These are phyloP conservation scores for Phytopythium sindhum DNA, from an alignment of 352 stramenopile genomes.

Conservation along the genomic window DNA sequence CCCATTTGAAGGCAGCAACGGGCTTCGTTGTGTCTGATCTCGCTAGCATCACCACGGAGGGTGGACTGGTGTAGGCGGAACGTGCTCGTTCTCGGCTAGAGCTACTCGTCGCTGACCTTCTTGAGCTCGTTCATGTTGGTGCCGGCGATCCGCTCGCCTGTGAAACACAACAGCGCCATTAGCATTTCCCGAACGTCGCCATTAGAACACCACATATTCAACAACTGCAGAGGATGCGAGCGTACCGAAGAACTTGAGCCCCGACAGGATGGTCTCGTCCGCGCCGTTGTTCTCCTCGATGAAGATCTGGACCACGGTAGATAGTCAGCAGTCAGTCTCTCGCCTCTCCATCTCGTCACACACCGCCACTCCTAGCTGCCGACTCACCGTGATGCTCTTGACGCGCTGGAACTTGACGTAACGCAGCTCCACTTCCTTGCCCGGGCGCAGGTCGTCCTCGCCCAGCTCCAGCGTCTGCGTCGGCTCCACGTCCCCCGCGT, in stretches of 20 bases:
- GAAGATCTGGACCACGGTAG: slow-evolving; percentile 35
- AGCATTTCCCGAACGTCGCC: not conserved
- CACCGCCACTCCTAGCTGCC: not conserved
- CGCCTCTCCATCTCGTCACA: not conserved
- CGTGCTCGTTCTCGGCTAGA: not conserved
- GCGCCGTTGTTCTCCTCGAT: slow-evolving; percentile 77
- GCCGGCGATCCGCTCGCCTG: slow-evolving; percentile 65
- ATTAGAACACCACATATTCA: not conserved
- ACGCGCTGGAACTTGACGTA: slow-evolving; percentile 85
- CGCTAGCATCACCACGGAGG: not conserved
- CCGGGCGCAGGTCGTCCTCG: slow-evolving; percentile 43
- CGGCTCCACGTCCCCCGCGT: slow-evolving; percentile 62
- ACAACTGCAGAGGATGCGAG: not conserved
- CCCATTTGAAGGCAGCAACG: not conserved
- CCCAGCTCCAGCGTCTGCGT: slow-evolving; percentile 68
- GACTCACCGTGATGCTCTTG: slow-evolving; percentile 54
- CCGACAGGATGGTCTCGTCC: slow-evolving; percentile 57
- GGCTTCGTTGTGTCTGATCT: not conserved
- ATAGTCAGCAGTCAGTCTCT: not conserved
- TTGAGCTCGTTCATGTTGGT: slow-evolving; percentile 88
- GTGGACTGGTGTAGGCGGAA: not conserved
- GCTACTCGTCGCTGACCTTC: slow-evolving; percentile 76
- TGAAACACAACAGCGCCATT: slow-evolving; percentile 4
- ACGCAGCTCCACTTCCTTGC: slow-evolving; percentile 65
- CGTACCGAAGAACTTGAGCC: slow-evolving; percentile 63